Conservation (phyloP, 2,329 filamentous ascomycete genomes). For the Graphiopsis chlorocephala region DNA sequence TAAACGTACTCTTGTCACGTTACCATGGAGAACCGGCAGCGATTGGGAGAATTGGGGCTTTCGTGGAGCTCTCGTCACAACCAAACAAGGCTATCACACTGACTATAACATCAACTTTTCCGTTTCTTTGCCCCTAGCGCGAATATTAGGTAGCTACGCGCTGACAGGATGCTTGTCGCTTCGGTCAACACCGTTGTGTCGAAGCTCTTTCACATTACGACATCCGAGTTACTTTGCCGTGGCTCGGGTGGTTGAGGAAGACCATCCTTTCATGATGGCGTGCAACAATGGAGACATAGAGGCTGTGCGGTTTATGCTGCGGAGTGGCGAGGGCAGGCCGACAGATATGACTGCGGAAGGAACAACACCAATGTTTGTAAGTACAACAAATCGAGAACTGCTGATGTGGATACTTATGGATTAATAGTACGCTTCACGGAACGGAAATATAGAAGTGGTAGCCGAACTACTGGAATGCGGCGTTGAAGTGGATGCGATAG, state of each 20-base stretch:
- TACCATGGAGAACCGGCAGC: background rate
- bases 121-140: background rate
- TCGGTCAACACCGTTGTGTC: background rate
- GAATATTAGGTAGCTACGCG: background rate
- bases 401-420: background rate
- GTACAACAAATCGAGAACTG: background rate
- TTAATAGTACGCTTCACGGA: background rate
- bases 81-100: background rate
- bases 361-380: background rate
- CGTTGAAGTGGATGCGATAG: constrained; percentile 20
- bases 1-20: background rate
- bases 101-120: background rate
- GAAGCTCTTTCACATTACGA: background rate
- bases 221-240: constrained; percentile 1
- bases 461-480: constrained; percentile 20
- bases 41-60: background rate
- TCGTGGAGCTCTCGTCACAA: background rate
- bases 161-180: background rate
- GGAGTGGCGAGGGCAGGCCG: background rate
- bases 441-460: constrained; percentile 16
- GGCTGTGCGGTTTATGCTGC: background rate
- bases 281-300: background rate
- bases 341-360: background rate
- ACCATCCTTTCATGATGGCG: background rate
- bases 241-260: background rate